Evolutionary conservation across 2,329 filamentous ascomycete species (phyloP).

Genomic region (Aspergillus fischeri): DNA sequence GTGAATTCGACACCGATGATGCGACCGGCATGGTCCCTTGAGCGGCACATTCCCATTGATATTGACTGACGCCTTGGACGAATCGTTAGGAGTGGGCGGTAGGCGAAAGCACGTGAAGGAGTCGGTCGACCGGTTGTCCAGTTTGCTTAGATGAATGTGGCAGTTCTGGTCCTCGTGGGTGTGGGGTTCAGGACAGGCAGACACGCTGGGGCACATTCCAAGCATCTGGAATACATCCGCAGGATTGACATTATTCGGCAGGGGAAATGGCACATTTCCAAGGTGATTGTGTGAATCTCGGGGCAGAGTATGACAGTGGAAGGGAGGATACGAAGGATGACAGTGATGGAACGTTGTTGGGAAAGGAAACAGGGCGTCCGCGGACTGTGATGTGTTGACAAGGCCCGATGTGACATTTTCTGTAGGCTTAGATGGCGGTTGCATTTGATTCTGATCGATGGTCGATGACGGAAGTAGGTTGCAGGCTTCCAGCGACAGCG

Average conservation of each 20-base stretch:
- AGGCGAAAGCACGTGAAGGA: constrained; percentile 29
- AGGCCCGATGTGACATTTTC: constrained; percentile 15
- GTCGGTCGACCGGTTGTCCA: constrained; percentile 17
- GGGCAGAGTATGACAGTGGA: constrained; percentile 27
- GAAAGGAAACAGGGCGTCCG: constrained; percentile 16
- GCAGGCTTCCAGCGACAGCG: constrained; percentile 26
- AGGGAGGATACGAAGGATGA: constrained; percentile 24
- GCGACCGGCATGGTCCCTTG: constrained; percentile 29
- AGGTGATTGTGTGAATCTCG: constrained; percentile 25
- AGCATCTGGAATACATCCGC: constrained; percentile 36
- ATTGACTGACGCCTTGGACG: constrained; percentile 26
- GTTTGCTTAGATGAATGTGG: constrained; percentile 15
- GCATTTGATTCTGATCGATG: constrained; percentile 12
- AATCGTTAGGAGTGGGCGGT: constrained; percentile 27
- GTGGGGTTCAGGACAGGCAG: constrained; percentile 24
- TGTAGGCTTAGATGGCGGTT: constrained; percentile 18
- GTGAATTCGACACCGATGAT: constrained; percentile 32
- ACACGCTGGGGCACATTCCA: constrained; percentile 30
- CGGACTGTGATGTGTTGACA: constrained; percentile 12
- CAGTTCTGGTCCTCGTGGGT: constrained; percentile 16
- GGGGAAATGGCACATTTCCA: constrained; percentile 19
- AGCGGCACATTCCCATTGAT: constrained; percentile 15
- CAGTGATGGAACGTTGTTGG: constrained; percentile 21
- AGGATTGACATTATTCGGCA: constrained; percentile 30
- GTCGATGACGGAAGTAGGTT: constrained; percentile 22